phyloP scores from a whole-genome alignment of 2,329 filamentous ascomycete species.

The Pseudogymnoascus sp. region DNA sequence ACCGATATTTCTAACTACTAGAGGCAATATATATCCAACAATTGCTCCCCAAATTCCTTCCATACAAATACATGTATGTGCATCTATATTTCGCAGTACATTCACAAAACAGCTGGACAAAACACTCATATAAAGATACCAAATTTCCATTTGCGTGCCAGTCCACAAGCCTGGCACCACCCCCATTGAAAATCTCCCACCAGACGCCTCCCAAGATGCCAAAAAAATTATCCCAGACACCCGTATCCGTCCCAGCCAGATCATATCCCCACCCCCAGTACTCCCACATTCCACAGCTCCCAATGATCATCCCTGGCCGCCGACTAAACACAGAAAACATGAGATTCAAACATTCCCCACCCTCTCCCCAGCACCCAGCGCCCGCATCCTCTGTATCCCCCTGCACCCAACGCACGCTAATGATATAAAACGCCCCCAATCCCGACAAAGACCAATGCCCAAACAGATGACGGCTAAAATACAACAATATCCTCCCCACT shows the following conservation, averaged over 20 bases:
- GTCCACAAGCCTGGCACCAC: background rate
- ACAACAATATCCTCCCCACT: background rate
- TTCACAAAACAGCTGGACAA: background rate
- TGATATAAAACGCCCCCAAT: background rate
- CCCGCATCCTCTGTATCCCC: background rate
- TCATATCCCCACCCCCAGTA: background rate
- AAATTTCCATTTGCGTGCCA: background rate
- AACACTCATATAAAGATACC: background rate
- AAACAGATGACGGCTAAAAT: conserved; percentile 1
- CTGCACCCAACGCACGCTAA: background rate
- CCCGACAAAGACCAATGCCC: background rate
- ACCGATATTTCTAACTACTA: background rate
- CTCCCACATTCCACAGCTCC: background rate
- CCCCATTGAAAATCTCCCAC: background rate
- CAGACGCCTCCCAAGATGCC: background rate
- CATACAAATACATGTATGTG: background rate
- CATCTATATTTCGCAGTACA: background rate
- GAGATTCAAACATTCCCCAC: background rate
- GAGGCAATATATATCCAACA: background rate
- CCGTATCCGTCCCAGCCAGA: conserved; percentile 1
- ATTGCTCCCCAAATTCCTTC: background rate
- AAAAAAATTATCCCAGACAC: background rate
- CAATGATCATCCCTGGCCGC: background rate
- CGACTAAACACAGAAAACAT: background rate
- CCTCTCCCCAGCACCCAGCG: background rate